phyloP scores from a whole-genome alignment of 2,329 filamentous ascomycete species.

The Fusarium hostae region DNA sequence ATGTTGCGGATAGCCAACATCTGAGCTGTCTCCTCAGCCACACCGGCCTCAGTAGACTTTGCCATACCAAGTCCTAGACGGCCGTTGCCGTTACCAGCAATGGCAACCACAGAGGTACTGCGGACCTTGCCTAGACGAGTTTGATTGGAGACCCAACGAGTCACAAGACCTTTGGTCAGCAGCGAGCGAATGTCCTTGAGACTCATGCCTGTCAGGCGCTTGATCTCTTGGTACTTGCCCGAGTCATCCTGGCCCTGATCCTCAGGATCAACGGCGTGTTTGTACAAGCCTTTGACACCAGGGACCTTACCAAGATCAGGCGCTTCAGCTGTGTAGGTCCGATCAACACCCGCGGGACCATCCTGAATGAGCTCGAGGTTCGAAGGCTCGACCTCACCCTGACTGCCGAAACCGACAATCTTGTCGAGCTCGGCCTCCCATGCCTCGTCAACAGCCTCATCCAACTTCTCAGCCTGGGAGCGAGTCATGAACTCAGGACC shows the following conservation, averaged over 20 bases:
- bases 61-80: conserved; percentile 89
- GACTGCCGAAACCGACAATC: conserved; percentile 47
- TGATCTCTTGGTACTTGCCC: conserved; percentile 63
- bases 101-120: conserved; percentile 77
- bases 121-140: conserved; percentile 94
- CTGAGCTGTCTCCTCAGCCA: conserved; percentile 77
- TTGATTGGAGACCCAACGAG: conserved; percentile 85
- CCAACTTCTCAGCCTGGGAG: conserved; percentile 52
- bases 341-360: conserved; percentile 50
- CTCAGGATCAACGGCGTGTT: conserved; percentile 59
- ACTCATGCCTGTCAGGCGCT: conserved; percentile 65
- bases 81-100: conserved; percentile 89
- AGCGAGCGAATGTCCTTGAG: conserved; percentile 65
- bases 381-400: conserved; percentile 47
- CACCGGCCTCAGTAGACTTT: conserved; percentile 79
- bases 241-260: conserved; percentile 63
- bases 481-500: conserved; percentile 47
- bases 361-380: conserved; percentile 53
- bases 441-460: conserved; percentile 51
- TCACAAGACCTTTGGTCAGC: conserved; percentile 77
- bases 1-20: conserved; percentile 90
- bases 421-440: conserved; percentile 54
- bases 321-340: conserved; percentile 57
- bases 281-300: conserved; percentile 64
- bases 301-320: conserved; percentile 63